Percentiles rank a stretch among this genome's conserved stretches.
Conservation (phyloP, 352 stramenopile species). For the Phytophthora pistaciae region DNA sequence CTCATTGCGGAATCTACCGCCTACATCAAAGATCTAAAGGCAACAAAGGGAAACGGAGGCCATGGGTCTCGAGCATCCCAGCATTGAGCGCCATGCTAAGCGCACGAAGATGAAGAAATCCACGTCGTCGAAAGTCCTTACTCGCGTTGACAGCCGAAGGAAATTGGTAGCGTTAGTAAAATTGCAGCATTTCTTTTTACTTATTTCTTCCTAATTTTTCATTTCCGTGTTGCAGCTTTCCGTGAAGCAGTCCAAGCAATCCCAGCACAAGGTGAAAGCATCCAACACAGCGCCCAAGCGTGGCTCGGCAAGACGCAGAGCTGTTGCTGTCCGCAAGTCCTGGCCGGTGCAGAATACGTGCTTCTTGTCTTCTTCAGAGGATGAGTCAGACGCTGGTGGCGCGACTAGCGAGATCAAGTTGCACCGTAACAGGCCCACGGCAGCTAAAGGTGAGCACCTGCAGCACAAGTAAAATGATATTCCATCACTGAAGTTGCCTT, state of each 20-base stretch:
- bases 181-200: neutral
- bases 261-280: neutral
- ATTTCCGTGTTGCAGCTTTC: neutral
- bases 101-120: neutral
- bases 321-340: constrained; percentile 4
- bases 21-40: neutral
- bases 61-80: neutral
- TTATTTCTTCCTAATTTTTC: neutral
- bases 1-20: constrained; percentile 3
- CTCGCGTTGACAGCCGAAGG: neutral
- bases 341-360: constrained; percentile 22
- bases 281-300: neutral
- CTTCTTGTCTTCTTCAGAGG: constrained; percentile 27
- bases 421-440: constrained; percentile 8
- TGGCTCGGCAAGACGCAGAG: neutral
- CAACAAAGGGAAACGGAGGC: neutral
- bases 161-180: neutral
- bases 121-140: neutral
- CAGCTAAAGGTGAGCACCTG: constrained; percentile 21
- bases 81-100: neutral
- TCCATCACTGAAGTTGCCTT: constrained; percentile 2
- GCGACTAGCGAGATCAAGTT: constrained; percentile 14
- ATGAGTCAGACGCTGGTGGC: constrained; percentile 18
- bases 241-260: constrained; percentile 1
- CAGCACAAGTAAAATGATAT: neutral